phyloP scores from a whole-genome alignment of 2,329 filamentous ascomycete species.

The Calonectria leucothoes region DNA sequence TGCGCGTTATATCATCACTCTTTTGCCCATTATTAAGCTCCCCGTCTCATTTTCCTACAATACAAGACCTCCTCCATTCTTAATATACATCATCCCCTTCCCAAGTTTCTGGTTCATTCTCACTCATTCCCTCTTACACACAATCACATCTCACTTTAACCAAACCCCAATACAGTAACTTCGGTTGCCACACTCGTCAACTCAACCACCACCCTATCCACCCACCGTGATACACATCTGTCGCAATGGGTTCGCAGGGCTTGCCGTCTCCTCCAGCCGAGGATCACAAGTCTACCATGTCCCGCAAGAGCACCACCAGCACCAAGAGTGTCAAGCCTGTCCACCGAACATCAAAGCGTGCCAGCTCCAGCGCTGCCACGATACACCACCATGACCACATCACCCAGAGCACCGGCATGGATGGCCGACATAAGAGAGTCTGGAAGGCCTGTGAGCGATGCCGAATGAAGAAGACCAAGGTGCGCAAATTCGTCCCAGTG shows the following conservation, averaged over 20 bases:
- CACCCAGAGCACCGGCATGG: slow-evolving; percentile 52
- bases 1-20: slow-evolving; percentile 31
- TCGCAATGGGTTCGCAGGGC: slow-evolving; percentile 60
- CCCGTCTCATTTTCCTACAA: slow-evolving; percentile 25
- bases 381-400: slow-evolving; percentile 53
- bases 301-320: slow-evolving; percentile 53
- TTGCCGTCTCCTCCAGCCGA: slow-evolving; percentile 66
- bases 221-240: slow-evolving; percentile 22
- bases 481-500: slow-evolving; percentile 42
- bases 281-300: slow-evolving; percentile 52
- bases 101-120: slow-evolving; percentile 31
- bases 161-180: slow-evolving; percentile 15
- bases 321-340: slow-evolving; percentile 62
- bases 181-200: background rate
- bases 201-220: background rate
- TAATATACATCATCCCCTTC: slow-evolving; percentile 37
- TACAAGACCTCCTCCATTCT: slow-evolving; percentile 18
- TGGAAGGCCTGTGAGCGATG: slow-evolving; percentile 76
- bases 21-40: slow-evolving; percentile 44
- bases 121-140: slow-evolving; percentile 34
- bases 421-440: slow-evolving; percentile 71
- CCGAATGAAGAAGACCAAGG: slow-evolving; percentile 78
- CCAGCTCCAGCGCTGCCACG: slow-evolving; percentile 51
- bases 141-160: background rate
- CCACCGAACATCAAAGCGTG: slow-evolving; percentile 64